These are phyloP conservation scores for Tetramitus jugosus DNA, from an alignment of 208 protist genomes.

Conservation along the genomic window DNA sequence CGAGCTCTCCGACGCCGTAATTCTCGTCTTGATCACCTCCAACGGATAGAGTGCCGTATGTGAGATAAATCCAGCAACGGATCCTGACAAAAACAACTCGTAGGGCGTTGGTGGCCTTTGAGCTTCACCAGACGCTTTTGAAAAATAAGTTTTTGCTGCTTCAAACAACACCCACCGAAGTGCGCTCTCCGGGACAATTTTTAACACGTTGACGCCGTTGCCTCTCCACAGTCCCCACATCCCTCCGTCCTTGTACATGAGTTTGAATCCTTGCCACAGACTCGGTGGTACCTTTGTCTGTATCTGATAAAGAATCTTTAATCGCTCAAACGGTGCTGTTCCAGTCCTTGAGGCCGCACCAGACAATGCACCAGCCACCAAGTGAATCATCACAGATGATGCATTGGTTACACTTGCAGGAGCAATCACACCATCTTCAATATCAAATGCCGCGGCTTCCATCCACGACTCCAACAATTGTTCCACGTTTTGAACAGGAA, in stretches of 20 bases:
- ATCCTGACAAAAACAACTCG: background rate
- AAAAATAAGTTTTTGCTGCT: background rate
- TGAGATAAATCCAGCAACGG: background rate
- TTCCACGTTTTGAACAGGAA: background rate
- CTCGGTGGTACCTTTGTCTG: slow-evolving; percentile 3
- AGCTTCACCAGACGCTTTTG: background rate
- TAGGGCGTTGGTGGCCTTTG: background rate
- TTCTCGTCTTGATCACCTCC: background rate
- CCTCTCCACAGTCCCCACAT: slow-evolving; percentile 11
- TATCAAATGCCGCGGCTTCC: background rate
- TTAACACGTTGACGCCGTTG: slow-evolving; percentile 16
- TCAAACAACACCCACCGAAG: background rate
- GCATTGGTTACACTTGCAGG: background rate
- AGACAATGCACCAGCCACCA: background rate
- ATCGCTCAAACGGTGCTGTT: slow-evolving; percentile 12
- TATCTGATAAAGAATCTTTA: slow-evolving; percentile 22
- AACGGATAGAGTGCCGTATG: background rate
- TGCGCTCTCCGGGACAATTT: background rate
- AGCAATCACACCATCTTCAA: background rate
- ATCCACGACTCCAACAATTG: background rate
- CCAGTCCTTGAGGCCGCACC: background rate
- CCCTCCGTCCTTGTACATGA: background rate
- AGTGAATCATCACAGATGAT: background rate
- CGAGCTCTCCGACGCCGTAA: background rate
- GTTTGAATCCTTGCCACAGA: background rate